Percentiles rank a stretch among this genome's conserved stretches.
Evolutionary conservation across 208 protist genomes (phyloP).

Genomic region (Acanthamoeba healyi): DNA sequence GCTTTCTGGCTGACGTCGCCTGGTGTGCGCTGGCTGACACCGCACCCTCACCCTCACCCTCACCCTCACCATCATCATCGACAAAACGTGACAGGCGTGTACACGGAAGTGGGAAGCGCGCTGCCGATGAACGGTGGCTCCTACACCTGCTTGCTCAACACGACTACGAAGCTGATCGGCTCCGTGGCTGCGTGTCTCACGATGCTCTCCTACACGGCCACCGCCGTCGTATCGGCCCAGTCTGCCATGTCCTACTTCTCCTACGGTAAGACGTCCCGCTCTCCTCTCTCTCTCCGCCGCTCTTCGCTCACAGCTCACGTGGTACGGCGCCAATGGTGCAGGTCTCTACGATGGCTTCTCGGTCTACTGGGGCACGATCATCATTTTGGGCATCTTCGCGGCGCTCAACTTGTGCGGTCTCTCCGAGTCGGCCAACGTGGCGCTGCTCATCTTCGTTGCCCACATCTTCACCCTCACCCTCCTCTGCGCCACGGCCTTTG

Average conservation of each 20-base stretch:
- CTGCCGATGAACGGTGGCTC: conserved; percentile 92
- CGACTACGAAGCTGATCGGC: conserved; percentile 89
- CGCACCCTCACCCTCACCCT: too few relatives aligned
- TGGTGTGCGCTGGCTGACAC: not conserved
- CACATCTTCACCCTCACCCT: conserved; percentile 88
- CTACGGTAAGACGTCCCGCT: not conserved
- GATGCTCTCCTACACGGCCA: conserved; percentile 91
- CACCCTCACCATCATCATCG: conserved; percentile 19
- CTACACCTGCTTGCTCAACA: conserved; percentile 92
- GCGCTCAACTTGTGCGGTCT: conserved; percentile 89
- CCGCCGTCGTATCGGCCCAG: conserved; percentile 84
- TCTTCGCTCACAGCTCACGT: not conserved
- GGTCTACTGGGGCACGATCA: conserved; percentile 85
- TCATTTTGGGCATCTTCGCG: conserved; percentile 89
- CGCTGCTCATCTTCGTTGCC: conserved; percentile 89
- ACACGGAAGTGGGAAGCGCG: conserved; percentile 90
- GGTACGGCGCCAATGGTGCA: not conserved
- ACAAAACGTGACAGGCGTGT: conserved; percentile 31
- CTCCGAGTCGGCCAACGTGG: conserved; percentile 89
- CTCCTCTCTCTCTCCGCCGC: not conserved
- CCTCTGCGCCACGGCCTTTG: conserved; percentile 84
- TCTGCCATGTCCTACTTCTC: conserved; percentile 87
- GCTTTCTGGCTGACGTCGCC: too few relatives aligned
- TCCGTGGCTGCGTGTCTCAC: conserved; percentile 89
- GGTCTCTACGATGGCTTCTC: conserved; percentile 75